Conservation (phyloP, 1,284 basidiomycete species). For the Clitocybe nebularis region DNA sequence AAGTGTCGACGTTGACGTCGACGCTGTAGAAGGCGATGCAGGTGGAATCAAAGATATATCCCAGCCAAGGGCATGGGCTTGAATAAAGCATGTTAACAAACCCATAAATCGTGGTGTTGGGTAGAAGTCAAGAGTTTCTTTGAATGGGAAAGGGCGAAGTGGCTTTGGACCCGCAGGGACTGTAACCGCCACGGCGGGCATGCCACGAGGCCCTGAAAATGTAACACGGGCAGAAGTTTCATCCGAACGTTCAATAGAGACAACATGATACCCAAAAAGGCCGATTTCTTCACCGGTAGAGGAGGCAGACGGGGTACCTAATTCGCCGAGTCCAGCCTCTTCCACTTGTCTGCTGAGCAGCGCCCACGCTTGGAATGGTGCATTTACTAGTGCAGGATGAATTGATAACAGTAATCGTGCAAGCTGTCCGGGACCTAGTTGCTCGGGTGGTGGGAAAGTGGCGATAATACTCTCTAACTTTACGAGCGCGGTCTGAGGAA, state of each 20-base stretch:
- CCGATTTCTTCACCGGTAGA: slow-evolving; percentile 40
- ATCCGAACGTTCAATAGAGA: slow-evolving; percentile 36
- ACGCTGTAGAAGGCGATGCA: slow-evolving; percentile 42
- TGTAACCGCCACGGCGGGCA: slow-evolving; percentile 25
- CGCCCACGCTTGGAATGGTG: slow-evolving; percentile 58
- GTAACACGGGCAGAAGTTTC: slow-evolving; percentile 35
- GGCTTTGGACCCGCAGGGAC: slow-evolving; percentile 46
- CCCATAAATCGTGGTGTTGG: slow-evolving; percentile 40
- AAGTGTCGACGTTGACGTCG: slow-evolving; percentile 47
- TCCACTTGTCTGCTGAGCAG: slow-evolving; percentile 51
- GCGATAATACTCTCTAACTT: slow-evolving; percentile 44
- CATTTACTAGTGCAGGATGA: slow-evolving; percentile 51
- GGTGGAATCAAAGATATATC: slow-evolving; percentile 51
- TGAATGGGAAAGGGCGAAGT: slow-evolving; percentile 37
- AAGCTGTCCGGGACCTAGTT: slow-evolving; percentile 42
- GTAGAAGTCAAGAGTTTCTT: slow-evolving; percentile 28
- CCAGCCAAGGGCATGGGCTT: slow-evolving; percentile 52
- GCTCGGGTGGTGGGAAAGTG: slow-evolving; percentile 44
- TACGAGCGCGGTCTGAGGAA: slow-evolving; percentile 57
- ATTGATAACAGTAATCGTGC: slow-evolving; percentile 49
- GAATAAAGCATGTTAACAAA: slow-evolving; percentile 43
- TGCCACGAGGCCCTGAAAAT: slow-evolving; percentile 35
- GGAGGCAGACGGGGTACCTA: slow-evolving; percentile 43
- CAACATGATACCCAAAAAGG: slow-evolving; percentile 48
- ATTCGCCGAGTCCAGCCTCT: slow-evolving; percentile 48